phyloP scores from a whole-genome alignment of 2,329 filamentous ascomycete species.

The Fusarium nygamai region DNA sequence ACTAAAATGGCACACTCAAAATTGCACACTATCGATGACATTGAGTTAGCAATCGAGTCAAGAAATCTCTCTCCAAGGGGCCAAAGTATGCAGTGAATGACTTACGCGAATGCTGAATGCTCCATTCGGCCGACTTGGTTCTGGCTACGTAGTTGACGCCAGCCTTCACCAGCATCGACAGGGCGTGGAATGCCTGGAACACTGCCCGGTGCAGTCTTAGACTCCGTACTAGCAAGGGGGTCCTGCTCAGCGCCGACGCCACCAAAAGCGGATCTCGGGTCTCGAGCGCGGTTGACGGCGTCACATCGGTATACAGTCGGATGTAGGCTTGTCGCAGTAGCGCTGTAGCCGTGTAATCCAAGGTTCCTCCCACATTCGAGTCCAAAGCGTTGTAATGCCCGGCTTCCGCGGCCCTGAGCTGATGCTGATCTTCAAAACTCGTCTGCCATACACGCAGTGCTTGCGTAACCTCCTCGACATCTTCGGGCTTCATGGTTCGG shows the following conservation, averaged over 20 bases:
- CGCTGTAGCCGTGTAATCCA: slow-evolving; percentile 74
- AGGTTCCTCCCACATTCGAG: slow-evolving; percentile 64
- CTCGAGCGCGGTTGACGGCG: slow-evolving; percentile 70
- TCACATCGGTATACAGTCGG: slow-evolving; percentile 72
- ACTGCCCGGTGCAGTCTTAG: slow-evolving; percentile 70
- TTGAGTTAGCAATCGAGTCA: slow-evolving; percentile 25
- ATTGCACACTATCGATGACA: slow-evolving; percentile 62
- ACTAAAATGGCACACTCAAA: slow-evolving; percentile 70
- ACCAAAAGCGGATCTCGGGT: slow-evolving; percentile 71
- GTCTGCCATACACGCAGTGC: slow-evolving; percentile 68
- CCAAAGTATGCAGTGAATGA: slow-evolving; percentile 34
- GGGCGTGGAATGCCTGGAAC: slow-evolving; percentile 73
- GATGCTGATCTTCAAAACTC: slow-evolving; percentile 66
- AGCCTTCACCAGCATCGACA: slow-evolving; percentile 72
- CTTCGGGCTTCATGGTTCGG: slow-evolving; percentile 61
- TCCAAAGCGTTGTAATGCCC: slow-evolving; percentile 59
- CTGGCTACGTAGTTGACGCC: slow-evolving; percentile 71
- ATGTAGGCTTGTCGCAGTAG: slow-evolving; percentile 71
- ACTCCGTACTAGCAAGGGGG: slow-evolving; percentile 67
- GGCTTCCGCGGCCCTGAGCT: slow-evolving; percentile 60
- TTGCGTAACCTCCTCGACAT: slow-evolving; percentile 65
- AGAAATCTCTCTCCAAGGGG: neutral
- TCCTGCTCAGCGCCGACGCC: slow-evolving; percentile 67
- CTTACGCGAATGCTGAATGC: slow-evolving; percentile 70
- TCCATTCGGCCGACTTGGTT: slow-evolving; percentile 70